Evolutionary conservation across 768 basidiomycete species (phyloP), one percentile per base, ranked within the genome.

Genomic region (Sporobolomyces roseus): DNA sequence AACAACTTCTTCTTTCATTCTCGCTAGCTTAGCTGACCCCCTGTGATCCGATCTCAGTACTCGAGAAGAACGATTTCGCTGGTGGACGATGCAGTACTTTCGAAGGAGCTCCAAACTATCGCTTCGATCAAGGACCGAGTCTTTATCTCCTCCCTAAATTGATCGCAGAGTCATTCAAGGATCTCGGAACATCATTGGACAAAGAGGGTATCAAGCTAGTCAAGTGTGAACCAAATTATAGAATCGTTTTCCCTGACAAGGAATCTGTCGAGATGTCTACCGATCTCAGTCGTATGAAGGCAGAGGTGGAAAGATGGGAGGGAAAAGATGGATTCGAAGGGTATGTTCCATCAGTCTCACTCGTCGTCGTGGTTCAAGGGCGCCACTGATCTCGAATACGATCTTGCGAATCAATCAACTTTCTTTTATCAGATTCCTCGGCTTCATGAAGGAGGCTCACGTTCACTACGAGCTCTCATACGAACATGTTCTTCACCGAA

Each of bases 211-310:
- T 81, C 58, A 75, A 80, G 45, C 75, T 81, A 50, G 74, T 79
- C 33, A 80, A 81, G 62, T 81, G 81, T 70, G 75, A 80, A 35
- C 80, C 80, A 13, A 81, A 81, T 69, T 81, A 81, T 69, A 72
- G 78, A 23, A 74, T 81, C 46, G 80, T 81, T 55, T 81, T 79
- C 66, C 78, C 79, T 46, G 80, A 81, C 74, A 79, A 80, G 17
- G 78, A 80, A 66, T 75, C 68, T n/a, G 75, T 81, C 41, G 71
- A 68, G n/a, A 71, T 81, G 35, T 72, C 68, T 49, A 78, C 78
- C 8, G 79, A 81, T 74, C 64, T 80, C 60, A 77, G 77, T 3
- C 50, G 71, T 63, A 72, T 81, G 73, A 78, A 77, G 65, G 65
- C 63, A 32, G 79, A 81, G 67, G 77, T 80, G 19, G 79, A 80